Conservation (phyloP, 169 alveolate species). For the Babesia bigemina region DNA sequence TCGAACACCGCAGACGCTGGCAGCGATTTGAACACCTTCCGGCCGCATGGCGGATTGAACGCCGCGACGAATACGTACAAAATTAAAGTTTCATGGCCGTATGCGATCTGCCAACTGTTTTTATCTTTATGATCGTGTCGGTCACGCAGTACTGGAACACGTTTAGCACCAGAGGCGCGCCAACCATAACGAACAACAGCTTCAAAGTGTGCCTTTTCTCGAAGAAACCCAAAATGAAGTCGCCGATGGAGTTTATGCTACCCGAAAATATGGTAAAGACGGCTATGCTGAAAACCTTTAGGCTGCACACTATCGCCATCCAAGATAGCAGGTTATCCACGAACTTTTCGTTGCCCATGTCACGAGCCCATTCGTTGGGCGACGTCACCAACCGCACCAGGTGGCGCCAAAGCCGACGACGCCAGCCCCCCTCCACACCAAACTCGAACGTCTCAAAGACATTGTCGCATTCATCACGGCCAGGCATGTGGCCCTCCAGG, state of each 20-base stretch:
- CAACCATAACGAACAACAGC: conserved; percentile 64
- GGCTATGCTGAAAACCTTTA: conserved; percentile 41
- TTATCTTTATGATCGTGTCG: conserved; percentile 64
- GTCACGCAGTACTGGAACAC: conserved; percentile 68
- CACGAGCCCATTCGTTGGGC: conserved; percentile 31
- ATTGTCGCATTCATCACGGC: conserved; percentile 3
- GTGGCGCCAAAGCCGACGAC: conserved; percentile 5
- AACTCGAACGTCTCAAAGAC: neutral
- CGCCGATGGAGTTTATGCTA: conserved; percentile 32
- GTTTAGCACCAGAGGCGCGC: conserved; percentile 61
- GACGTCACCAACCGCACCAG: conserved; percentile 9
- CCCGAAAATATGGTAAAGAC: conserved; percentile 51
- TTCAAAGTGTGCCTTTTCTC: conserved; percentile 40
- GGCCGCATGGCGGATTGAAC: too few species aligned
- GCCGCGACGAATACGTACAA: too few species aligned
- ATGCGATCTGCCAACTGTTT: conserved; percentile 13
- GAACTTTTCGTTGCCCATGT: conserved; percentile 36
- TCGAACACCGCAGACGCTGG: too few species aligned
- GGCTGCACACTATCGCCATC: conserved; percentile 63
- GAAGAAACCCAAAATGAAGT: conserved; percentile 40
- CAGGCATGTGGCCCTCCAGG: conserved; percentile 12
- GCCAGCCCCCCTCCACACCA: conserved; percentile 1
- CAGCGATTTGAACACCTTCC: too few species aligned
- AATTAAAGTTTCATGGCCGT: neutral
- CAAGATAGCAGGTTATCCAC: conserved; percentile 51